Evolutionary conservation across 2,329 filamentous ascomycete genomes (phyloP), one percentile per base, ranked within the genome.

Genomic region (Alternaria brassicicola): DNA sequence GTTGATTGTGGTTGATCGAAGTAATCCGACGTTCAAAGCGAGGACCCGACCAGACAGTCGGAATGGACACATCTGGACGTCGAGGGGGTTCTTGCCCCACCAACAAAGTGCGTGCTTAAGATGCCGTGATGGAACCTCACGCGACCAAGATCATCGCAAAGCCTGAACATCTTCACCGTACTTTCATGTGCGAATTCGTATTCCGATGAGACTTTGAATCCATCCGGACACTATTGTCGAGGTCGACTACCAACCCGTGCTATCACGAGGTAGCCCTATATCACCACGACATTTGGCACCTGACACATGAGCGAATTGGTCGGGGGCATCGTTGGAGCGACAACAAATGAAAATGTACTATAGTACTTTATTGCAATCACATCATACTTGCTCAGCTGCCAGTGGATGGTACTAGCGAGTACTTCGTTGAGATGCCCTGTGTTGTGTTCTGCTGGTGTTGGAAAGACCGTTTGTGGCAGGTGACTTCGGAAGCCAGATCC

Each of bases 241-340:
- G 15, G 21, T 23, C 21, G 30, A 19, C 38, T 25, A 19, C 35
- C 26, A 7, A 21, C 39, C n/a, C 26, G 30, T 45, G 28, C 46
- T n/a, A 38, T 55, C 51, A 53, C 42, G n/a, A 53, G 42, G 26
- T 35, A 23, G 35, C 26, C 36, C 33, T 45, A 61, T 55, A 47
- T 62, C 51, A n/a, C 43, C 39, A 61, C 31, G 49, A 23, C 15
- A 41, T 54, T 31, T 56, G 19, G 28, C 57, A 61, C 45, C 52
- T 61, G 51, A 61, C 62, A 59, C 62, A 57, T 59, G 46, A 49
- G 57, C 52, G 46, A 57, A 54, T 46, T 57, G 55, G 54, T 55
- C 52, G 55, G 55, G 55, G 54, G 57, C 53, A 52, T 58, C 49
- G 48, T 43, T 43, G 50, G 42, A 55, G n/a, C 35, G 39, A 39